Percentiles rank a stretch among this genome's conserved stretches.
phyloP scores from a whole-genome alignment of 129 eudicot species.

The Oenanthe sinensis region DNA sequence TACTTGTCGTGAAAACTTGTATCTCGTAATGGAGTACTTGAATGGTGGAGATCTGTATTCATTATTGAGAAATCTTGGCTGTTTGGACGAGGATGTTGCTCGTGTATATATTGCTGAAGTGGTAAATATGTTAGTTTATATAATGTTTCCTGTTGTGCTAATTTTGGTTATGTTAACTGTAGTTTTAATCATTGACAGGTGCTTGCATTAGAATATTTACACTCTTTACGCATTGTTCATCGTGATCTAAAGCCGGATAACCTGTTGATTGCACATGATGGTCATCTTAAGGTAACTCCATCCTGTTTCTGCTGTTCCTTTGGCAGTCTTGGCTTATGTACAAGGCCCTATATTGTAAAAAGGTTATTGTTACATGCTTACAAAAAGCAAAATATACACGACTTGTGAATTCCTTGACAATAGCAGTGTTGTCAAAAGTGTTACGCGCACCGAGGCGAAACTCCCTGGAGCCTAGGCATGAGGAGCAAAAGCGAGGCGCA shows the following conservation, averaged over 20 bases:
- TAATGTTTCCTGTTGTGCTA: not conserved
- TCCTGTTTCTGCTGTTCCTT: slow-evolving; percentile 19
- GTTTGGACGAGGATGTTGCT: slow-evolving; percentile 94
- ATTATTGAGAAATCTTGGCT: slow-evolving; percentile 83
- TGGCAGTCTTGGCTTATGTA: not conserved
- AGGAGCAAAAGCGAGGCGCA: too few species aligned
- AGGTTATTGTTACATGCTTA: not conserved
- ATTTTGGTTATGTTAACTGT: not conserved
- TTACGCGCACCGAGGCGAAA: too few species aligned
- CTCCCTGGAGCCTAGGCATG: too few species aligned
- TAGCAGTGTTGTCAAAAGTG: slow-evolving; percentile 32
- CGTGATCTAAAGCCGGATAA: slow-evolving; percentile 96
- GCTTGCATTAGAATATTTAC: slow-evolving; percentile 94
- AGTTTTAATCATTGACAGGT: slow-evolving; percentile 44
- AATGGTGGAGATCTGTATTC: slow-evolving; percentile 97
- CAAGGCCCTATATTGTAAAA: not conserved
- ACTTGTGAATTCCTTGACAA: slow-evolving; percentile 7
- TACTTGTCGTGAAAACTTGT: slow-evolving; percentile 92
- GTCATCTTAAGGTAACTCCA: slow-evolving; percentile 78
- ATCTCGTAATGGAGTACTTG: slow-evolving; percentile 94
- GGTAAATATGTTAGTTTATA: slow-evolving; percentile 34
- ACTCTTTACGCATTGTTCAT: slow-evolving; percentile 91
- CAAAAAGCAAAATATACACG: slow-evolving; percentile 8
- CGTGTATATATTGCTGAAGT: slow-evolving; percentile 97
- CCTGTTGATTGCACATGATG: slow-evolving; percentile 95